These are phyloP conservation scores for Nicotiana attenuata DNA, from an alignment of 257 asterid genomes.

Conservation along the genomic window DNA sequence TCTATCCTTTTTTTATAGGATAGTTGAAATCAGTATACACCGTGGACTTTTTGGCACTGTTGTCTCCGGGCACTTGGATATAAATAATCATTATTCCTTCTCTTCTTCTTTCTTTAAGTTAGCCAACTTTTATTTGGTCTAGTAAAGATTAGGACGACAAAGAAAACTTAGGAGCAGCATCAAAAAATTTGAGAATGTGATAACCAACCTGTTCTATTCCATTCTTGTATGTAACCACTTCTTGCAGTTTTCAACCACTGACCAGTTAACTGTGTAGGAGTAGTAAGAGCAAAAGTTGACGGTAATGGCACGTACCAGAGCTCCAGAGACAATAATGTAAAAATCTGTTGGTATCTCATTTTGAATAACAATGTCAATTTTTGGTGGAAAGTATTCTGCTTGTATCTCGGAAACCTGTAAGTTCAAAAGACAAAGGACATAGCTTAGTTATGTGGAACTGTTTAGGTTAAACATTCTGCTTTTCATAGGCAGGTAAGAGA, in stretches of 20 bases:
- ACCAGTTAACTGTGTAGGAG: conserved; percentile 17
- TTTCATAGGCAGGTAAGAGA: conserved; percentile 11
- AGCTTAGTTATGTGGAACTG: background rate
- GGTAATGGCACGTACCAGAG: conserved; percentile 52
- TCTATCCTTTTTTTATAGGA: too few relatives aligned
- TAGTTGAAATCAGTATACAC: background rate
- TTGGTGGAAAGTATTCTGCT: conserved; percentile 88
- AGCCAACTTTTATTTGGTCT: background rate
- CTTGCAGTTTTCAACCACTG: conserved; percentile 55
- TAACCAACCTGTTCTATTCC: conserved; percentile 68
- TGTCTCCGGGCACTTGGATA: background rate
- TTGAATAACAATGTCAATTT: conserved; percentile 76
- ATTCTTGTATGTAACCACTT: conserved; percentile 47
- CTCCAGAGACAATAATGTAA: conserved; percentile 83
- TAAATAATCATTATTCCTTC: background rate
- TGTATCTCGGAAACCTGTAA: conserved; percentile 85
- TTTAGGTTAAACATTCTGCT: background rate
- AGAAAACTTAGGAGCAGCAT: background rate
- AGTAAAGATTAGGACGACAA: background rate
- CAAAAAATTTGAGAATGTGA: background rate
- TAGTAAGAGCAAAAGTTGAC: background rate
- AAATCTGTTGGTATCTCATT: conserved; percentile 92
- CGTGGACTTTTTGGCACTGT: background rate
- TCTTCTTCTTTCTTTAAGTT: background rate
- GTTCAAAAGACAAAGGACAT: background rate